A percentile compares a stretch with the other conserved stretches of the same genome.
phyloP scores from a whole-genome alignment of 805 yeast species.

The Candida odintsovae region DNA sequence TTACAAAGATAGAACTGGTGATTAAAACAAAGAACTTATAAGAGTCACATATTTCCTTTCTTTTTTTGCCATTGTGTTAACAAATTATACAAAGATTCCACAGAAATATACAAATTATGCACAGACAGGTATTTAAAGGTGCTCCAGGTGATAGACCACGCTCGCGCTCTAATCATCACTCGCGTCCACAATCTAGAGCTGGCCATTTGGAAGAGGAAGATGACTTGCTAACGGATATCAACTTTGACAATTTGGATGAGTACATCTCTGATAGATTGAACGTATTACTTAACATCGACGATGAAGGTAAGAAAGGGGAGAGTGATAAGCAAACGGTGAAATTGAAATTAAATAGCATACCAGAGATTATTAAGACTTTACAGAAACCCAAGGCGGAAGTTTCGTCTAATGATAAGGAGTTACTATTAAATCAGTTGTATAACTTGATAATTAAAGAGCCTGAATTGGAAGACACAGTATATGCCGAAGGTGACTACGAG shows the following conservation, averaged over 20 bases:
- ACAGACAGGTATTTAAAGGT: slow-evolving; percentile 2
- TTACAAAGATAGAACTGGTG: no score
- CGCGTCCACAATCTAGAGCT: slow-evolving; percentile 11
- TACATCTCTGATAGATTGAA: slow-evolving; percentile 19
- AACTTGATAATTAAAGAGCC: slow-evolving; percentile 17
- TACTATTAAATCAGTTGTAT: slow-evolving; percentile 21
- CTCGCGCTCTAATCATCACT: slow-evolving; percentile 2
- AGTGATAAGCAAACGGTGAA: slow-evolving; percentile 8
- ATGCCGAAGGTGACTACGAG: slow-evolving; percentile 15
- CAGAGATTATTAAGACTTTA: slow-evolving; percentile 16
- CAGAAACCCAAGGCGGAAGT: slow-evolving; percentile 17
- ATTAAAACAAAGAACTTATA: not conserved
- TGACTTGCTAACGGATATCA: slow-evolving; percentile 18
- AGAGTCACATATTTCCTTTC: no score
- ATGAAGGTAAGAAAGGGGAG: slow-evolving; percentile 3
- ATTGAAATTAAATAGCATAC: slow-evolving; percentile 18
- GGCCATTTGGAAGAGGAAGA: slow-evolving; percentile 15
- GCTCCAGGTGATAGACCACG: not conserved
- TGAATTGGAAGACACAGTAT: slow-evolving; percentile 7
- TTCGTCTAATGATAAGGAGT: slow-evolving; percentile 19
- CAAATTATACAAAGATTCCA: no score
- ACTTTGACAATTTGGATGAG: slow-evolving; percentile 23
- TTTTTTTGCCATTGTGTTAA: no score
- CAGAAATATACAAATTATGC: not conserved
- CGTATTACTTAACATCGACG: slow-evolving; percentile 10